Base-by-base conservation (phyloP, 208 protist genomes). In the Leishmania gerbilli region DNA sequence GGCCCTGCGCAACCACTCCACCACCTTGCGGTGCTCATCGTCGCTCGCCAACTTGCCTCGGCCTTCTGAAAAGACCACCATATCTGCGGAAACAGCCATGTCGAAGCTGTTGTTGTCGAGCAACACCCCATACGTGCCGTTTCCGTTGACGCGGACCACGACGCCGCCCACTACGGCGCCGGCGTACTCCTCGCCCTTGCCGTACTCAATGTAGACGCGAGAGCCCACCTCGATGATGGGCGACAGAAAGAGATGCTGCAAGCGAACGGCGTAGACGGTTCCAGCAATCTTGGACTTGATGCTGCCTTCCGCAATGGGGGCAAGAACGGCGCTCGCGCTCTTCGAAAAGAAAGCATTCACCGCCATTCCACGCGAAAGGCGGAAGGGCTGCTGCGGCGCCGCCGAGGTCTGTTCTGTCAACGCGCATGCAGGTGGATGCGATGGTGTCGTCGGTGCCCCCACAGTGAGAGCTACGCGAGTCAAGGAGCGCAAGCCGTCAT, bases 41-140 rank as follows among this genome's bases (percentile, higher is more conserved):
- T 91, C 77, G 56, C 81, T 81, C 53, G 86, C 77, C 51, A 85
- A 86, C 71, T 92, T 92, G 5, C 90, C 80, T 3, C 89, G 88
- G 11, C 90, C 90, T 51, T 96, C 84, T 17, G 87, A 90, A 27
- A 95, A 56, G 19, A 76, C 87, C 21, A 97, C 90, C 84, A 88
- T 89, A 19, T 92, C 83, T n/a, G 88, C 79, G 45, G 95, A 88
- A 1, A 96, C 93, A 42, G 90, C 88, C 55, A 92, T 82, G 76
- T 97, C 95, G 62, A 96, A 89, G 69, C 86, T 89, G 86, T 96
- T 91, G 86, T 97, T 93, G 80, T 97, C 95, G 49, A 97, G 85
- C 71, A 97, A 79, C 6, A 97, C 92, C 17, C 77, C 85, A 74
- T 89, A 90, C 27, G 95, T 96, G 7, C 91, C 89, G 79, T 95